Base-by-base conservation (phyloP, 163 green algal species). In the Trebouxiophyceae sp. region DNA sequence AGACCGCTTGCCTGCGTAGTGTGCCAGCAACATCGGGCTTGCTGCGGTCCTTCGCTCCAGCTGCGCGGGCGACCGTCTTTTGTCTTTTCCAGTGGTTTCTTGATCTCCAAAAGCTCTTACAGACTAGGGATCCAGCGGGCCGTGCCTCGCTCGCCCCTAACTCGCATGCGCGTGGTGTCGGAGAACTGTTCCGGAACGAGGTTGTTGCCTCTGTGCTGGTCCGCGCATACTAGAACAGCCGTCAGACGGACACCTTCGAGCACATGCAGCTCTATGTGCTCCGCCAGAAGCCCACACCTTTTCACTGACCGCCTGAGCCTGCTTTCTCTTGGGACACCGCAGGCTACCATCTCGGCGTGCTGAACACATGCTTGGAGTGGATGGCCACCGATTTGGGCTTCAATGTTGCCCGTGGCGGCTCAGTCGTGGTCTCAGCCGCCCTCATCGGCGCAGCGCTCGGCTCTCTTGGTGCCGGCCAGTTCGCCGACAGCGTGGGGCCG, bases 311-410 rank as follows among this genome's bases (percentile, higher is more conserved):
- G n/a, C 27, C 46, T 1, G 28, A 54, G 30, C 29, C 22, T 47
- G 7, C 28, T 54, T 23, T 23, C 16, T 16, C 2, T 24, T 26
- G 45, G 59, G 19, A 31, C 45, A 0, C 26, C n/a, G 65, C 71
- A 78, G 75, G 80, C 16, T 86, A 77, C 29, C 69, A 78, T 26
- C 26, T 84, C 1, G 79, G 71, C 0, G 59, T 87, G 6, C 59
- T 87, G 2, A 87, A 87, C 63, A 82, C 77, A 0, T 62, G 54
- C 29, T 47, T 81, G 24, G 12, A 54, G 2, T 50, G 33, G 6
- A 57, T 81, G 19, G 62, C 65, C 3, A 45, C 45, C 2, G 76
- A 81, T n/a, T 54, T 89, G 26, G 30, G 59, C 28, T 57, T 74
- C 20, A 45, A 66, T 4, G 60, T 73, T 5, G 68, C 67, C 16